A percentile compares a stretch with the other conserved stretches of the same genome.
These are phyloP conservation scores for Penicillium silybi DNA, from an alignment of 495 filamentous ascomycete species.

Conservation along the genomic window DNA sequence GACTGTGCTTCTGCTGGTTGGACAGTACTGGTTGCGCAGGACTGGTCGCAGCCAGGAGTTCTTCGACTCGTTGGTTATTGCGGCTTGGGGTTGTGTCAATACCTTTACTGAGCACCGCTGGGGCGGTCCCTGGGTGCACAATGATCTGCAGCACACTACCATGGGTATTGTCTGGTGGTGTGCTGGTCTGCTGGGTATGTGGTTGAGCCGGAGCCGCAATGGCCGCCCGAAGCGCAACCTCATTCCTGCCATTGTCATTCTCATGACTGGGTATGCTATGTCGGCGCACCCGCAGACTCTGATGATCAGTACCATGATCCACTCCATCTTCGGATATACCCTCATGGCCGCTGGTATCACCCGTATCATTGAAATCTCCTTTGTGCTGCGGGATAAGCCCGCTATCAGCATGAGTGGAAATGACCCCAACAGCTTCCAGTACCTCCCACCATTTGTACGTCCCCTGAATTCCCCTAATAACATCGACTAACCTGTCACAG, in stretches of 20 bases:
- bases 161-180: slow-evolving; percentile 99
- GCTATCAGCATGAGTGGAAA: slow-evolving; percentile 55
- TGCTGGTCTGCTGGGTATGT: slow-evolving; percentile 86
- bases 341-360: slow-evolving; percentile 85
- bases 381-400: slow-evolving; percentile 71
- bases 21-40: slow-evolving; percentile 79
- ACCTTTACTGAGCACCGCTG: slow-evolving; percentile 97
- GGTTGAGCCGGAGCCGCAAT: slow-evolving; percentile 78
- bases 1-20: slow-evolving; percentile 80
- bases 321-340: slow-evolving; percentile 90
- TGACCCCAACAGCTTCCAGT: slow-evolving; percentile 85
- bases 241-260: slow-evolving; percentile 83
- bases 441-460: slow-evolving; percentile 85
- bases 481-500: slow-evolving; percentile 42
- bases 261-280: slow-evolving; percentile 96
- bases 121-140: slow-evolving; percentile 85
- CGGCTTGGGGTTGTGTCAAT: slow-evolving; percentile 92
- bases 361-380: slow-evolving; percentile 86
- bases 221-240: slow-evolving; percentile 89
- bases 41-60: slow-evolving; percentile 93
- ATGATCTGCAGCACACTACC: slow-evolving; percentile 93
- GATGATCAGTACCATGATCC: slow-evolving; percentile 81
- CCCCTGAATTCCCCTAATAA: neutral
- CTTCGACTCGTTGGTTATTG: slow-evolving; percentile 89
- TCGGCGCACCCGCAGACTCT: slow-evolving; percentile 78